phyloP scores from a whole-genome alignment of 768 basidiomycete species.

The Amanita muscaria region DNA sequence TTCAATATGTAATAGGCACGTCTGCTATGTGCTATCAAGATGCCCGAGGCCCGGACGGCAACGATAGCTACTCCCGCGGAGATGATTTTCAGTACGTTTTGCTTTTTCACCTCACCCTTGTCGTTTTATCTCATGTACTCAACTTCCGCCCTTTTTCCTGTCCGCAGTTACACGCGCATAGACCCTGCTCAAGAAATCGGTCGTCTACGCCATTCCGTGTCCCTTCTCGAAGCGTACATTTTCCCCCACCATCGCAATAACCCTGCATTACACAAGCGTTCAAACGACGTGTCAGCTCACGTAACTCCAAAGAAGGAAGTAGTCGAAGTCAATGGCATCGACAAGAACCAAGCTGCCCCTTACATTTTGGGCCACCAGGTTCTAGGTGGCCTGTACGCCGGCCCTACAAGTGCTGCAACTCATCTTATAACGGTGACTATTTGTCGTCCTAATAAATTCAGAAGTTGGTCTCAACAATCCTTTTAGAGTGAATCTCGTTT shows the following conservation, averaged over 20 bases:
- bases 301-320: slow-evolving; percentile 47
- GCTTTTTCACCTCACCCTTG: slow-evolving; percentile 12
- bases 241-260: slow-evolving; percentile 35
- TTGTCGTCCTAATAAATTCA: slow-evolving; percentile 14
- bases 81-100: slow-evolving; percentile 51
- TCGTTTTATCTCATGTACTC: slow-evolving; percentile 7
- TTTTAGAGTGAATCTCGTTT: slow-evolving; percentile 38
- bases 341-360: slow-evolving; percentile 41
- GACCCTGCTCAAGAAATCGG: slow-evolving; percentile 63
- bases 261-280: slow-evolving; percentile 24
- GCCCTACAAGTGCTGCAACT: slow-evolving; percentile 68
- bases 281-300: slow-evolving; percentile 26
- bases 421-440: slow-evolving; percentile 51
- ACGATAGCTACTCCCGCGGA: slow-evolving; percentile 42
- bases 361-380: slow-evolving; percentile 60
- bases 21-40: slow-evolving; percentile 76
- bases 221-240: slow-evolving; percentile 55
- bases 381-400: slow-evolving; percentile 65
- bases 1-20: slow-evolving; percentile 44
- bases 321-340: slow-evolving; percentile 36
- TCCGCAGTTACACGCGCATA: slow-evolving; percentile 34
- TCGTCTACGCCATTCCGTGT: slow-evolving; percentile 58
- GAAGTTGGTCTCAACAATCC: slow-evolving; percentile 13
- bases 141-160: slow-evolving; percentile 10
- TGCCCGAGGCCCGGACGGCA: slow-evolving; percentile 52